These are phyloP conservation scores for Leccinum subrobustum DNA, from an alignment of 1,284 basidiomycete species.

Conservation along the genomic window DNA sequence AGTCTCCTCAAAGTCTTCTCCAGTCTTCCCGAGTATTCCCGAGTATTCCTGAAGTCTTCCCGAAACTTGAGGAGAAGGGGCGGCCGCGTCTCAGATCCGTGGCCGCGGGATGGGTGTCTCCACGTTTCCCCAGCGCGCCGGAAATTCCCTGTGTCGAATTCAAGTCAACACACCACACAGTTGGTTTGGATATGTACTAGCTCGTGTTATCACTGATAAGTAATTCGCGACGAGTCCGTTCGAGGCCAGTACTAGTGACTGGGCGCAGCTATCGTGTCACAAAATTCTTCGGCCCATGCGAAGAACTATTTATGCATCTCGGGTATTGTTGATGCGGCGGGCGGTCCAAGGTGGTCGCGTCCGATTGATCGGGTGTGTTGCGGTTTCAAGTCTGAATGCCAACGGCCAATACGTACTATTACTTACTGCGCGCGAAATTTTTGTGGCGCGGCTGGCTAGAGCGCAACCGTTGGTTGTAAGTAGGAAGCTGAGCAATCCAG, in stretches of 20 bases:
- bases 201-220: background rate
- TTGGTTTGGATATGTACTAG: background rate
- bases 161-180: constrained; percentile 7
- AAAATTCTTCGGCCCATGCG: too few relatives aligned
- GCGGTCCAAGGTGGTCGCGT: background rate
- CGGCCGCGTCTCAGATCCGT: constrained; percentile 24
- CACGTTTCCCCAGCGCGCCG: constrained; percentile 9
- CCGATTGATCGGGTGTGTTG: background rate
- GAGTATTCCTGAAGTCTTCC: too few relatives aligned
- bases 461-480: background rate
- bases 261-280: background rate
- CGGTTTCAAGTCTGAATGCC: constrained; percentile 10
- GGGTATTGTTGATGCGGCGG: background rate
- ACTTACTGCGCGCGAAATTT: background rate
- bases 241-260: background rate
- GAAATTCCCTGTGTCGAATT: background rate
- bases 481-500: background rate
- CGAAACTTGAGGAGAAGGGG: constrained; percentile 2
- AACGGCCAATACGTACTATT: background rate
- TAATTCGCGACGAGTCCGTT: background rate
- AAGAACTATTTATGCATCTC: too few relatives aligned
- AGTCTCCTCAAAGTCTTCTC: too few relatives aligned
- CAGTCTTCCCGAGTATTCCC: too few relatives aligned
- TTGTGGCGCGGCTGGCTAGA: background rate
- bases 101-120: background rate